Conservation (phyloP, 106 monocot species). For the Dioscorea dumetorum region DNA sequence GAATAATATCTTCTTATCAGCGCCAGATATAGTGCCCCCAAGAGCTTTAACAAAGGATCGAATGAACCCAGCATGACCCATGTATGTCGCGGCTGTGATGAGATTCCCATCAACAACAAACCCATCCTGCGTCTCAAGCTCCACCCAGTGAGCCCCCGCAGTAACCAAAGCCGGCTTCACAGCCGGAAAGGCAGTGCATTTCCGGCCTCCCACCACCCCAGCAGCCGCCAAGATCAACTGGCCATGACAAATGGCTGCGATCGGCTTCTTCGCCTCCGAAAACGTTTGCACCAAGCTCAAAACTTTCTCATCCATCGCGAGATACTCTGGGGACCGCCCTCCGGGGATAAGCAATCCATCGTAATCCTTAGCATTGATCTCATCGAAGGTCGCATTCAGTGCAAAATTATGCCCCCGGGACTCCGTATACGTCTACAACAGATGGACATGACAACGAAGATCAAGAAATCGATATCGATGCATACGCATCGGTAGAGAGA, state of each 20-base stretch:
- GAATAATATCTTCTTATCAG: constrained; percentile 69
- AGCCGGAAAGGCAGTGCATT: constrained; percentile 70
- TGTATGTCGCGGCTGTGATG: constrained; percentile 63
- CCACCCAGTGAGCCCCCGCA: constrained; percentile 77
- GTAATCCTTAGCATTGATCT: constrained; percentile 44
- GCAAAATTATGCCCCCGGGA: constrained; percentile 83
- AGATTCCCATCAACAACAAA: constrained; percentile 71
- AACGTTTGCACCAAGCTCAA: constrained; percentile 40
- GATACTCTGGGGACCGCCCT: constrained; percentile 82
- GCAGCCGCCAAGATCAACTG: constrained; percentile 88
- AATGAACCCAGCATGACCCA: constrained; percentile 70
- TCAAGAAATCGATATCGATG: no score
- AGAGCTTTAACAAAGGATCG: constrained; percentile 60
- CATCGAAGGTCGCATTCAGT: constrained; percentile 75
- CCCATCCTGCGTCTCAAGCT: constrained; percentile 37
- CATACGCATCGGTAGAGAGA: no score
- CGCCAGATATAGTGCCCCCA: constrained; percentile 61
- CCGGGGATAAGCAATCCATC: constrained; percentile 76
- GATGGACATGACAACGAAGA: not conserved
- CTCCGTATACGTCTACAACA: constrained; percentile 74
- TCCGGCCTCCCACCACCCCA: constrained; percentile 52
- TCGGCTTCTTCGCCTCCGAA: constrained; percentile 35
- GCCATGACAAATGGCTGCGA: constrained; percentile 84
- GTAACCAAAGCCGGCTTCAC: constrained; percentile 66
- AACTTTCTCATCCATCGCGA: constrained; percentile 54